These are phyloP conservation scores for Selenicereus undatus DNA, from an alignment of 148 eudicot species.

Conservation along the genomic window DNA sequence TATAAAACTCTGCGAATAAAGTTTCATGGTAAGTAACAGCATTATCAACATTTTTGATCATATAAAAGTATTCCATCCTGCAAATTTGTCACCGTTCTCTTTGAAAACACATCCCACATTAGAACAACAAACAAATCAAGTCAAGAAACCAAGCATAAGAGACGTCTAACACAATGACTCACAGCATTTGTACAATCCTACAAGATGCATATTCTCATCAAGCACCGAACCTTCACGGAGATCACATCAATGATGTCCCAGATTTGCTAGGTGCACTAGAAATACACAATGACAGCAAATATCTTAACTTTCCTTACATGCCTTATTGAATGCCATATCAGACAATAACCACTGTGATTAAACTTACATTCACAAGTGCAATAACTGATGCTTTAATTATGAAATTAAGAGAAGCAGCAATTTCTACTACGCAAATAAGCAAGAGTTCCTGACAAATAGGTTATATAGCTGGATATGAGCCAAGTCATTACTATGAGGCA, in stretches of 20 bases:
- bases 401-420: background rate
- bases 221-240: background rate
- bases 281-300: background rate
- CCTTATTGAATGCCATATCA: background rate
- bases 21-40: slow-evolving; percentile 34
- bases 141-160: slow-evolving; percentile 3
- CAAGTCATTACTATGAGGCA: background rate
- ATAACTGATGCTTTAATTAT: background rate
- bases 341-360: background rate
- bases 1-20: slow-evolving; percentile 46
- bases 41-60: slow-evolving; percentile 20
- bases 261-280: background rate
- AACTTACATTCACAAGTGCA: background rate
- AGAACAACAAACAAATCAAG: slow-evolving; percentile 14
- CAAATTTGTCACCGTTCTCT: slow-evolving; percentile 16
- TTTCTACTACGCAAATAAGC: background rate
- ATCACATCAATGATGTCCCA: background rate
- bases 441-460: background rate
- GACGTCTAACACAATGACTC: background rate
- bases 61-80: slow-evolving; percentile 20
- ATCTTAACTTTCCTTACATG: background rate
- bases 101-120: slow-evolving; percentile 15
- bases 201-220: background rate
- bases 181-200: background rate
- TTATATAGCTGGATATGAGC: background rate